Base-by-base conservation (phyloP, 352 stramenopile species). In the Pythium biforme region DNA sequence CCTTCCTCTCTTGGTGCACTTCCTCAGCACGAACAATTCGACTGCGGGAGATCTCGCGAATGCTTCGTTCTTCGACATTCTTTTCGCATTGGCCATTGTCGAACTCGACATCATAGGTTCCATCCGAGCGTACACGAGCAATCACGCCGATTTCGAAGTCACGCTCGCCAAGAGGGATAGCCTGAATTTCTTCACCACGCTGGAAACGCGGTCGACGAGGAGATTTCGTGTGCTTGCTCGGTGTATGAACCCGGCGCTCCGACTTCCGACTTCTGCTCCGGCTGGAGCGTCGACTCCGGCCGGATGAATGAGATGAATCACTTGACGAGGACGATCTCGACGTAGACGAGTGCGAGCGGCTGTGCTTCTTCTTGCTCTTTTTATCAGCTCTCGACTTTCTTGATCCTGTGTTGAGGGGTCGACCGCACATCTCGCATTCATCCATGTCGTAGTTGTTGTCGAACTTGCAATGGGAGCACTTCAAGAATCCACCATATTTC, bases 361-460 rank as follows among this genome's bases (percentile, higher is more conserved):
- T 70, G 25, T 62, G 53, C 54, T 77, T 85, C 4, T 52, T 68
- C 23, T 67, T 75, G 43, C 48, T 62, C 47, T 81, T 84, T 55
- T 74, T 73, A 6, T 66, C 50, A 10, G 41, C 56, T 37, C 51
- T 73, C 20, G 57, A 23, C 46, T 79, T 83, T 26, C 70, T 84
- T 31, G 74, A 73, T 14, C 33, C 70, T 0, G 55, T 31, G 52
- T 65, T 73, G 19, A 90, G 59, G 3, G 67, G 58, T 17, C 75
- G 74, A 5, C 79, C 77, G 31, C 81, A 90, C 69, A 90, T 86
- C 49, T 88, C 81, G 26, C 81, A 90, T 11, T 86, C 68, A 7
- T 86, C 77, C 64, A 82, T 70, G 26, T 89, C 81, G 53, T 79
- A 88, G 51, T 88, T 90, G 69, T 90, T 90, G 66, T 89, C 79